Percentiles rank a stretch among this genome's conserved stretches.
These are phyloP conservation scores for Claviceps pazoutovae DNA, from an alignment of 2,329 filamentous ascomycete genomes.

Conservation along the genomic window DNA sequence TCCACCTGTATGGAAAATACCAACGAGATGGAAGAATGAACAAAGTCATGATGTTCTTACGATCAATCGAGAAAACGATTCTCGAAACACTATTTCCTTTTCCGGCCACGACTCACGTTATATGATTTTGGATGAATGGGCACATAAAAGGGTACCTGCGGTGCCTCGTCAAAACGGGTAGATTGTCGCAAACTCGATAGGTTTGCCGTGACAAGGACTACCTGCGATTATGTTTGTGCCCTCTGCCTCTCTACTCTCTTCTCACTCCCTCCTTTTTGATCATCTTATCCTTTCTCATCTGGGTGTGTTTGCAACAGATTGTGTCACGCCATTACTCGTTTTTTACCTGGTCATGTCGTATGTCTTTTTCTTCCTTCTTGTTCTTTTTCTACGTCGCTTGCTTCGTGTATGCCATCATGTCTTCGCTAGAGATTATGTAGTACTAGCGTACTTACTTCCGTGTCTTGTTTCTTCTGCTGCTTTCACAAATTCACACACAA, in stretches of 20 bases:
- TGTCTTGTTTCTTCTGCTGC: background rate
- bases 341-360: background rate
- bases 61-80: background rate
- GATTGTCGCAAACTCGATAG: background rate
- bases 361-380: background rate
- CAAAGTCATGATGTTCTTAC: constrained; percentile 1
- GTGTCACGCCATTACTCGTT: background rate
- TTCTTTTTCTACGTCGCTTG: background rate
- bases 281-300: background rate
- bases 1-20: background rate
- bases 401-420: background rate
- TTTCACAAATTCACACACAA: too few relatives aligned
- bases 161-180: background rate
- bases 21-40: background rate
- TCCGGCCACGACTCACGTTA: background rate
- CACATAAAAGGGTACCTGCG: background rate
- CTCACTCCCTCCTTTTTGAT: background rate
- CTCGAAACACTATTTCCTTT: background rate
- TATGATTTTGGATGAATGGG: background rate
- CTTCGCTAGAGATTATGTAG: background rate
- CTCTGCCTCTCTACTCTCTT: background rate
- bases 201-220: background rate
- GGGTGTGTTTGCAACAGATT: too few relatives aligned
- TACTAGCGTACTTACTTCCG: background rate
- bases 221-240: background rate